Base-by-base conservation (phyloP, 805 yeast species). In the Pichia sporocuriosa region DNA sequence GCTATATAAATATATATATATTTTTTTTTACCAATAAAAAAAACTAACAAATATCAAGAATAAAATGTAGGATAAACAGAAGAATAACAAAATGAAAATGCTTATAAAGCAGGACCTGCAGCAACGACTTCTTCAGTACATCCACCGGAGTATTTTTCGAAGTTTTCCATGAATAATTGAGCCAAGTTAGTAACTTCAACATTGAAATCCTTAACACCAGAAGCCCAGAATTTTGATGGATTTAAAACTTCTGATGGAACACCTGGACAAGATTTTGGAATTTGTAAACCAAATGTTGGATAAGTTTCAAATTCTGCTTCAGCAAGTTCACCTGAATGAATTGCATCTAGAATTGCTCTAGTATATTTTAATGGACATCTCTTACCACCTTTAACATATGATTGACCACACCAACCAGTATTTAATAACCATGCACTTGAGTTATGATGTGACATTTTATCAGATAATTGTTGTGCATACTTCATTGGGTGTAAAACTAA, bases 331-430 rank as follows among this genome's bases (percentile, higher is more conserved):
- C 97, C 98, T 52, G 87, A 77, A 69, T 90, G 97, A 57, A 90
- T 88, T 32, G 96, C 81, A 64, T 90, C 96, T 62, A 90, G 73
- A 50, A 90, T 89, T 45, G 96, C 95, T 72, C 98, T 84, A 47
- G 98, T 90, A 79, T 87, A 90, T 68, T 90, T 90, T 68, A 90
- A 78, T 46, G 97, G 90, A 71, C 97, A 90, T 72, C 98, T 83
- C 73, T 86, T 83, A 63, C 97, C 98, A 56, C 97, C 97, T 63
- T 79, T 75, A 42, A 86, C 72, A 52, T 85, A 95, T 46, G 95
- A 83, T 55, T 89, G 79, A 48, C 98, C 98, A 51, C 89, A 86
- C 98, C 98, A 90, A 50, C 98, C 98, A 53, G 98, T 90, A 73
- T 90, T 90, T 63, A 90, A 77, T 65, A 90, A 77, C 96, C 96